These are phyloP conservation scores for Syncephalis plumigaleata DNA, from an alignment of 371 early-diverging fungal genomes.

Conservation along the genomic window DNA sequence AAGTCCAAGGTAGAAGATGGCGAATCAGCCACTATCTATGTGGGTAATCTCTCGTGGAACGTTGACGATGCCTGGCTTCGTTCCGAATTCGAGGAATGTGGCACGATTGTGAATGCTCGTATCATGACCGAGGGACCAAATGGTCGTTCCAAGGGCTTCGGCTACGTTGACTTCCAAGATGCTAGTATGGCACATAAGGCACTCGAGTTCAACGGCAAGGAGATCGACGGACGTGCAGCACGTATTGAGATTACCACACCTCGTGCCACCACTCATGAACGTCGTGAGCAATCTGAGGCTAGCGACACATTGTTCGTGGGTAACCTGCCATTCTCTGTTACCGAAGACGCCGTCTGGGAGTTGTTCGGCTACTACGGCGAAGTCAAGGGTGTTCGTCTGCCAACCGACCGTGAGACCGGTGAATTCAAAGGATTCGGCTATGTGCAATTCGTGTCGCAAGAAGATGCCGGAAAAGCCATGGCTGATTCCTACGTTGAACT, in stretches of 20 bases:
- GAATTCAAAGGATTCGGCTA: slow-evolving; percentile 58
- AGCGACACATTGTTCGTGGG: slow-evolving; percentile 78
- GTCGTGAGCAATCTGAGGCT: slow-evolving; percentile 16
- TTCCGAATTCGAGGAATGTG: slow-evolving; percentile 34
- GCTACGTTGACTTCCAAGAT: slow-evolving; percentile 43
- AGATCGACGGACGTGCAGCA: slow-evolving; percentile 47
- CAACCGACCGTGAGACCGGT: slow-evolving; percentile 42
- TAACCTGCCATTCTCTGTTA: slow-evolving; percentile 76
- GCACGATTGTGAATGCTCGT: slow-evolving; percentile 41
- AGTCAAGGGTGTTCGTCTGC: slow-evolving; percentile 48
- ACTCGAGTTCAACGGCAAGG: slow-evolving; percentile 37
- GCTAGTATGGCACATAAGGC: slow-evolving; percentile 39
- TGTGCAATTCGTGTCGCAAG: slow-evolving; percentile 37
- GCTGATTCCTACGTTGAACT: slow-evolving; percentile 44
- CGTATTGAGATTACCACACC: slow-evolving; percentile 25
- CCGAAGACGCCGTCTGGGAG: slow-evolving; percentile 75
- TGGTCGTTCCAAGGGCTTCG: slow-evolving; percentile 49
- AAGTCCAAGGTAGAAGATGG: slow-evolving; percentile 25
- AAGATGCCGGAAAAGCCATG: slow-evolving; percentile 47
- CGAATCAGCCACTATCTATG: slow-evolving; percentile 32
- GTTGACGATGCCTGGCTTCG: slow-evolving; percentile 39
- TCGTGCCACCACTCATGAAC: slow-evolving; percentile 13
- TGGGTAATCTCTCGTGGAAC: slow-evolving; percentile 51
- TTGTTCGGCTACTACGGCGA: slow-evolving; percentile 78
- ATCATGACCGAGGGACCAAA: slow-evolving; percentile 41